A percentile compares a stretch with the other conserved stretches of the same genome.
phyloP scores from a whole-genome alignment of 192 early-diverging fungal species.

The Allomyces macrogynus region DNA sequence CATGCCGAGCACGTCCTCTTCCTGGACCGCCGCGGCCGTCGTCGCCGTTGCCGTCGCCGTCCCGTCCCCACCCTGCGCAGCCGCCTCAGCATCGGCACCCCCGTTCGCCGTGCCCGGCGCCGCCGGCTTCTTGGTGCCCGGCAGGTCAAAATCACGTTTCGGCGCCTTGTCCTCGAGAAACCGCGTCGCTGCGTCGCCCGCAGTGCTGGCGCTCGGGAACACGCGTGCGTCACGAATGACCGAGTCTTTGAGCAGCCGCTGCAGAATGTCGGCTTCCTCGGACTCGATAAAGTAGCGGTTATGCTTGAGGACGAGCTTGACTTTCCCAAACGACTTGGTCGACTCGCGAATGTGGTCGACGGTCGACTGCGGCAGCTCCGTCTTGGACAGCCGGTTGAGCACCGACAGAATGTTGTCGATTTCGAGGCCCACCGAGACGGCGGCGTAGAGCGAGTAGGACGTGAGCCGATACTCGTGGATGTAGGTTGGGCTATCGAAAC shows the following conservation, averaged over 20 bases:
- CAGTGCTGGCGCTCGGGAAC: no score
- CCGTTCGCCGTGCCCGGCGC: no score
- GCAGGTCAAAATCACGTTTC: no score
- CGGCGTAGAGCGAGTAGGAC: constrained; percentile 85
- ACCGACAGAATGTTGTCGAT: constrained; percentile 80
- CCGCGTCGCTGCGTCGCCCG: no score
- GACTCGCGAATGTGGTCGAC: constrained; percentile 56
- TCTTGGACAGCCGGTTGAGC: constrained; percentile 74
- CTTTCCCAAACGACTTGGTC: constrained; percentile 82
- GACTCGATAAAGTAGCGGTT: constrained; percentile 90
- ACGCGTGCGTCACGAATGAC: constrained; percentile 43
- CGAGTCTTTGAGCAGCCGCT: constrained; percentile 53
- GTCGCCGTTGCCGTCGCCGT: neutral
- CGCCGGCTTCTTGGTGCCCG: no score
- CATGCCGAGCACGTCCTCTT: constrained; percentile 1
- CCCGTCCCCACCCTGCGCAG: no score
- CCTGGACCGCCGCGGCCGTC: neutral
- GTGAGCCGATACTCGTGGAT: constrained; percentile 92
- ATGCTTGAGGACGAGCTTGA: constrained; percentile 87
- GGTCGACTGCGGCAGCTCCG: constrained; percentile 53
- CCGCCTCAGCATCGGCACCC: no score
- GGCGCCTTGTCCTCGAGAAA: no score
- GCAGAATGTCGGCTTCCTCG: constrained; percentile 55
- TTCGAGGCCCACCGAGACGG: constrained; percentile 88
- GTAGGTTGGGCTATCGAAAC: constrained; percentile 38